phyloP scores from a whole-genome alignment of 1,139 yeast species.

The Hansenula sp. region DNA sequence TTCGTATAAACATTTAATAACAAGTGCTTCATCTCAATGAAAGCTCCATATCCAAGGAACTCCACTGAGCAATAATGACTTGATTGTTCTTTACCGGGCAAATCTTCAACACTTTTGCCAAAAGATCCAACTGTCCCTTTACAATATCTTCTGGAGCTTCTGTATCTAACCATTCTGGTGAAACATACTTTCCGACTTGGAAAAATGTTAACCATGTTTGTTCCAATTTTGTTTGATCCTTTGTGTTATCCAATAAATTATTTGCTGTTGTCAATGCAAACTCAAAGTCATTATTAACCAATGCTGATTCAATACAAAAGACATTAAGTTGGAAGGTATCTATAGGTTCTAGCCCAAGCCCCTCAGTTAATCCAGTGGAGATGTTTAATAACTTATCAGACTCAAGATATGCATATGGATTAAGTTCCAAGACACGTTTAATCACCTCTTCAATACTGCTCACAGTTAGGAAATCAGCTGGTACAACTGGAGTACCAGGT shows the following conservation, averaged over 20 bases:
- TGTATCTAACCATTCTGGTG: conserved; percentile 42
- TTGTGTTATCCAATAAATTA: conserved; percentile 21
- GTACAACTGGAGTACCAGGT: conserved; percentile 34
- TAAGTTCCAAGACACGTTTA: conserved; percentile 48
- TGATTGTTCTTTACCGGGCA: conserved; percentile 37
- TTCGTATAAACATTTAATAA: neutral
- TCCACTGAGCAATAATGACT: conserved; percentile 39
- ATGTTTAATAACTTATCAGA: conserved; percentile 39
- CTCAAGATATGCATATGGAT: conserved; percentile 50
- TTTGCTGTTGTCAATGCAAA: conserved; percentile 42
- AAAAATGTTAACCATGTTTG: conserved; percentile 58
- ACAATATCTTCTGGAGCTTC: conserved; percentile 29
- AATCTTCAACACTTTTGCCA: conserved; percentile 40
- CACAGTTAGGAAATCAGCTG: conserved; percentile 30
- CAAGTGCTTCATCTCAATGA: conserved; percentile 12
- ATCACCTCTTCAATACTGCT: conserved; percentile 30
- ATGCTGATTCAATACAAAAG: conserved; percentile 51
- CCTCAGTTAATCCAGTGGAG: conserved; percentile 35
- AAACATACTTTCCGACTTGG: conserved; percentile 44
- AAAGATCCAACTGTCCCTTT: conserved; percentile 43
- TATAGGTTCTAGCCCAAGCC: conserved; percentile 20
- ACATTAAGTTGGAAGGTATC: conserved; percentile 9
- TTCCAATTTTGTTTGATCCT: conserved; percentile 22
- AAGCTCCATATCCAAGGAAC: conserved; percentile 31
- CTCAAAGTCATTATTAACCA: conserved; percentile 47